Evolutionary conservation across 345 rosid species (phyloP).

Genomic region (Cardiospermum halicacabum): DNA sequence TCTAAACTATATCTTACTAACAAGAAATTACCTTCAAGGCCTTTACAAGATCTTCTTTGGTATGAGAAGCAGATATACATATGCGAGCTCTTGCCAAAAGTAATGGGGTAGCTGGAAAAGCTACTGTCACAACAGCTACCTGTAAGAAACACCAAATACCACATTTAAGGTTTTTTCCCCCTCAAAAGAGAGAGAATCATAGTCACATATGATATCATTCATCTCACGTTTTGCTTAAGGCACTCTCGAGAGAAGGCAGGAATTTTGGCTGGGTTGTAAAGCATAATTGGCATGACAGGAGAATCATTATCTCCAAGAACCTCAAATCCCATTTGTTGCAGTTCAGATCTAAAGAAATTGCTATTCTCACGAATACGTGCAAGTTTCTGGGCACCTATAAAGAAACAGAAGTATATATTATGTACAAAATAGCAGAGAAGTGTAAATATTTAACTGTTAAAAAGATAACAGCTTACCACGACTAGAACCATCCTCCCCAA

Average conservation of each 20-base stretch:
- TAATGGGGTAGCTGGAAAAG: constrained; percentile 68
- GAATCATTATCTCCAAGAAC: constrained; percentile 97
- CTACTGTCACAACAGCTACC: constrained; percentile 60
- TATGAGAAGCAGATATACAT: constrained; percentile 77
- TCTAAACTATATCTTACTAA: too few relatives aligned
- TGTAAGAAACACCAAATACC: constrained; percentile 19
- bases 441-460: not conserved
- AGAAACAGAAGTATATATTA: constrained; percentile 1
- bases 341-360: constrained; percentile 88
- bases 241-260: constrained; percentile 97
- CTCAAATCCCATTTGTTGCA: constrained; percentile 93
- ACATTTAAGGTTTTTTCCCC: not conserved
- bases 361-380: constrained; percentile 90
- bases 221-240: constrained; percentile 56
- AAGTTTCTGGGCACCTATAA: constrained; percentile 81
- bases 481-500: constrained; percentile 94
- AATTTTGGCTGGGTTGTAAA: constrained; percentile 92
- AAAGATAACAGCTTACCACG: constrained; percentile 47
- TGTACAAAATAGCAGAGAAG: not conserved
- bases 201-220: too few relatives aligned
- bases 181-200: not conserved
- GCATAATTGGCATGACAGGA: constrained; percentile 99
- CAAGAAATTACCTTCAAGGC: constrained; percentile 59
- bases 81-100: constrained; percentile 83
- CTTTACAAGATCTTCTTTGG: constrained; percentile 58